Evolutionary conservation across 352 stramenopile species (phyloP).

Genomic region (Saprolegnia parasitica): DNA sequence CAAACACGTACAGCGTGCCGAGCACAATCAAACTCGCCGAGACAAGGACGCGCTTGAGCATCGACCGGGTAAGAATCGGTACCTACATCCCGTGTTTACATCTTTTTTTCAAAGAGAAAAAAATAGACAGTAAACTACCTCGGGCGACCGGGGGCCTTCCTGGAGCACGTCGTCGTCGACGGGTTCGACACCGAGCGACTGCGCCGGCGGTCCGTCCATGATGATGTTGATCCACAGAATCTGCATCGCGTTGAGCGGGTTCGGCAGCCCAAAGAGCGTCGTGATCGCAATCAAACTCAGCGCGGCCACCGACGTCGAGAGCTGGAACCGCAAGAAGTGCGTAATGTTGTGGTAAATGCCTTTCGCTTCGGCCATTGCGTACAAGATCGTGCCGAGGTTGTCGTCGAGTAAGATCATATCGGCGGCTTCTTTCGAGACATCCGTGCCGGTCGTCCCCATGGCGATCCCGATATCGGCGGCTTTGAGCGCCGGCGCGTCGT

Average conservation of each 20-base stretch:
- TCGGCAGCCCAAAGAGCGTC: conserved; percentile 52
- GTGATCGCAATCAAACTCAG: conserved; percentile 82
- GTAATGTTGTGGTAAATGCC: conserved; percentile 98
- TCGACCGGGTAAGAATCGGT: conserved; percentile 68
- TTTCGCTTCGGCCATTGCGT: conserved; percentile 93
- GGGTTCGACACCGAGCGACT: conserved; percentile 83
- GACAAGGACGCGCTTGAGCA: conserved; percentile 60
- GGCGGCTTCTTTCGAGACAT: conserved; percentile 97
- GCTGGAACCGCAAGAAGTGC: conserved; percentile 98
- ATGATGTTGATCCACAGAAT: conserved; percentile 99
- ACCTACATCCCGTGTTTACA: conserved; percentile 43
- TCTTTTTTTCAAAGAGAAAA: conserved; percentile 1
- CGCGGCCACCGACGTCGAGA: conserved; percentile 96
- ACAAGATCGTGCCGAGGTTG: conserved; percentile 98
- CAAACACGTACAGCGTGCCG: conserved; percentile 81
- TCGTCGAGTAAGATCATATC: conserved; percentile 98
- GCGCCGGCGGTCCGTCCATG: conserved; percentile 89
- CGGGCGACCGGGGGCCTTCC: conserved; percentile 57
- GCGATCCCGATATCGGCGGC: conserved; percentile 95
- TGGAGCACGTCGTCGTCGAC: conserved; percentile 81
- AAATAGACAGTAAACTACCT: no score
- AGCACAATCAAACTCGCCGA: conserved; percentile 73
- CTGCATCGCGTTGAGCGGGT: conserved; percentile 93
- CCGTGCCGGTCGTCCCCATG: conserved; percentile 97
- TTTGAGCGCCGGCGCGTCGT: conserved; percentile 97